Evolutionary conservation across 2,329 filamentous ascomycete species (phyloP), one percentile per base, ranked within the genome.

Genomic region (Lachnum nothofagi): DNA sequence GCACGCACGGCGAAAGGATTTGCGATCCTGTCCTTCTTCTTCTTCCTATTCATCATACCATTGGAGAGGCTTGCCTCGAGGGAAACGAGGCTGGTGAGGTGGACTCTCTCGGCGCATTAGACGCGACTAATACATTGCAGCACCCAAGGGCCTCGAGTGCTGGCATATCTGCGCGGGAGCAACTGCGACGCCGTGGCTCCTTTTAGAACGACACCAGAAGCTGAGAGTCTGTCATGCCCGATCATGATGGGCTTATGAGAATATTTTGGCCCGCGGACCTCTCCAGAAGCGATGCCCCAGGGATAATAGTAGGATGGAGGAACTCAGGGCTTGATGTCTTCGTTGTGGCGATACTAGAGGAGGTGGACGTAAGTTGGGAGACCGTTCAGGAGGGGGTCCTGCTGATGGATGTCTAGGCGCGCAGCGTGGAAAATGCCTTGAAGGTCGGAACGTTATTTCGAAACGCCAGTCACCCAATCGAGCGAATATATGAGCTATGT

Each of bases 251-350:
- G 65, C 77, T 97, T 75, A 89, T 97, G 84, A 89, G 93, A 75
- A 84, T 98, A 73, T 97, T 98, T 74, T 98, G 93, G 93, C 94
- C 93, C 63, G 86, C 86, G 64, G 91, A 95, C 71, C 82, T 88
- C 63, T 77, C 80, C 46, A 78, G 76, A 68, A 86, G 84, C 47
- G 79, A 82, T 59, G 76, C 80, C 49, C 81, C 88, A 35, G 93
- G 91, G 38, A 87, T 96, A 52, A 82, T 98, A 56, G 87, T 98
- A 40, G 93, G 93, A 63, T 98, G 91, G 89, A 83, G 86, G 63
- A 98, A 98, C 68, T 96, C 91, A 31, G 84, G 85, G 41, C 74
- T 90, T 44, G 93, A 98, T 69, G 75, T 97, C 40, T 86, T 97
- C 62, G 91, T 97, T 31, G 83, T 97, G 42, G 85, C 89, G 22